These are phyloP conservation scores for Gonapodya prolifera DNA, from an alignment of 192 early-diverging fungal genomes.

Conservation along the genomic window DNA sequence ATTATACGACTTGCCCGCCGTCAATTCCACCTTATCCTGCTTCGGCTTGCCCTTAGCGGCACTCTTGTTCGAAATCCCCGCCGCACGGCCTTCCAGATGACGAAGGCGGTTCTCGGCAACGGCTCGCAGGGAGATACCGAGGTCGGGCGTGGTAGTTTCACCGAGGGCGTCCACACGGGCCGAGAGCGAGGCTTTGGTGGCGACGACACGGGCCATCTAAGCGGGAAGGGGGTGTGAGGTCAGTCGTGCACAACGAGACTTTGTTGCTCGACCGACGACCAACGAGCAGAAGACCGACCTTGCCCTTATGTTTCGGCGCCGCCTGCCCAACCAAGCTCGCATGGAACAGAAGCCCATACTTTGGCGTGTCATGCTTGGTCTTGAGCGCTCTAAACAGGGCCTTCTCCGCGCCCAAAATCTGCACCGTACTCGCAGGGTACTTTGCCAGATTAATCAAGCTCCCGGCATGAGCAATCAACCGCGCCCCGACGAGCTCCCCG, in stretches of 20 bases:
- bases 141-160: conserved; percentile 57
- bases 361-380: conserved; percentile 9
- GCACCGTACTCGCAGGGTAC: conserved; percentile 95
- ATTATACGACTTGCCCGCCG: conserved; percentile 28
- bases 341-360: conserved; percentile 7
- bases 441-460: conserved; percentile 94
- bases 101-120: conserved; percentile 80
- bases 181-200: conserved; percentile 81
- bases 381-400: conserved; percentile 73
- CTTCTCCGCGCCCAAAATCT: conserved; percentile 99
- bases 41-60: conserved; percentile 57
- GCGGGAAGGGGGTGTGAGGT: too few relatives aligned
- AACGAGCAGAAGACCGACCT: too few relatives aligned
- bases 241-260: too few relatives aligned
- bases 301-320: conserved; percentile 86
- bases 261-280: too few relatives aligned
- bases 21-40: conserved; percentile 50
- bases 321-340: conserved; percentile 7
- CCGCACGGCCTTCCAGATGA: conserved; percentile 72
- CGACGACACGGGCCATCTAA: conserved; percentile 87
- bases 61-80: conserved; percentile 27
- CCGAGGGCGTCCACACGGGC: conserved; percentile 87
- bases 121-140: conserved; percentile 75
- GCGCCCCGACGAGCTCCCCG: conserved; percentile 96
- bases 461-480: conserved; percentile 95